Evolutionary conservation across 805 yeast genomes (phyloP).

Genomic region (Alloascoidea africana): DNA sequence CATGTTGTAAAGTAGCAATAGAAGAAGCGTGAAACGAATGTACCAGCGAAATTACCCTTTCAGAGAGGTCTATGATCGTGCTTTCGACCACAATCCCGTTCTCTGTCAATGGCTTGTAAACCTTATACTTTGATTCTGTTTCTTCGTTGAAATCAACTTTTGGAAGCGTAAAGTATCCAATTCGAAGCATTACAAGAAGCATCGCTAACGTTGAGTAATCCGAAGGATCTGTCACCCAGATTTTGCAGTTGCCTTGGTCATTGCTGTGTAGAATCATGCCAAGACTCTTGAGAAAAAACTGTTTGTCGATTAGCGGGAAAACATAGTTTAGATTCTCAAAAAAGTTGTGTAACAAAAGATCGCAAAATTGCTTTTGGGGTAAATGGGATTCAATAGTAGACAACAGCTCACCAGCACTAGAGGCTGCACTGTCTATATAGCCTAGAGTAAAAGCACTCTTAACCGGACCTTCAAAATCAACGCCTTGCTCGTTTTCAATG

Average conservation of each 20-base stretch:
- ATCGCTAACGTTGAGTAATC: neutral
- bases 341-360: neutral
- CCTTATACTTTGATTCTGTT: neutral
- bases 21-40: too few species aligned
- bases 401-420: neutral
- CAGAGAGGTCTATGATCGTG: too few species aligned
- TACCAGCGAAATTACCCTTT: too few species aligned
- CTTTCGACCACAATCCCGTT: too few species aligned
- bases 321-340: neutral
- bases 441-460: neutral
- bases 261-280: neutral
- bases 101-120: conserved; percentile 1
- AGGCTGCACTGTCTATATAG: neutral
- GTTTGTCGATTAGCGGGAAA: neutral
- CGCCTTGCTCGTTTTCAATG: neutral
- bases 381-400: neutral
- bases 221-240: neutral
- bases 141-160: too few species aligned
- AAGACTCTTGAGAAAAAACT: neutral
- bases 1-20: too few species aligned
- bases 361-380: neutral
- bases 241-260: neutral
- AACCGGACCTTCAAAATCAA: neutral
- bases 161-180: neutral
- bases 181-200: neutral